Percentiles rank a stretch among this genome's conserved stretches.
Evolutionary conservation across 2,329 filamentous ascomycete genomes (phyloP).

Genomic region (Stylonectria norvegica): DNA sequence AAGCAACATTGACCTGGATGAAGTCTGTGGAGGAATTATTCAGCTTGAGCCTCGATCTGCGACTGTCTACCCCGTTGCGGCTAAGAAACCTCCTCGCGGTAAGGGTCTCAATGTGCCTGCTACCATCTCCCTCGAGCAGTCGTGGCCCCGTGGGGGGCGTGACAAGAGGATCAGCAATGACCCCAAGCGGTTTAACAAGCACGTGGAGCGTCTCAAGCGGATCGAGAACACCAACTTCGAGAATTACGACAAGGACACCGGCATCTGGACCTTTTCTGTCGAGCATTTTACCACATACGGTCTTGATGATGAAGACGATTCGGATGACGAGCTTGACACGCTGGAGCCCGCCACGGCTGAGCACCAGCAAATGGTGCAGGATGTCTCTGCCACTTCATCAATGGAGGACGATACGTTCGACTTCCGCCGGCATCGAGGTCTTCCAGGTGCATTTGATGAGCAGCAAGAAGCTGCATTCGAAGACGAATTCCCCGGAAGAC

Average conservation of each 20-base stretch:
- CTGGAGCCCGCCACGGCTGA: constrained; percentile 19
- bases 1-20: constrained; percentile 71
- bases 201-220: constrained; percentile 74
- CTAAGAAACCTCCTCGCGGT: constrained; percentile 77
- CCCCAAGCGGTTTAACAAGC: constrained; percentile 70
- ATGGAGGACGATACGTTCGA: constrained; percentile 58
- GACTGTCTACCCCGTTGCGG: constrained; percentile 78
- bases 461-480: constrained; percentile 52
- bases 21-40: constrained; percentile 75
- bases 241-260: constrained; percentile 73
- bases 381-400: constrained; percentile 22
- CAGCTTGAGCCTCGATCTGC: constrained; percentile 72
- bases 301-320: constrained; percentile 71
- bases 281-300: constrained; percentile 96
- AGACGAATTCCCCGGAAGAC: constrained; percentile 52
- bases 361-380: constrained; percentile 16
- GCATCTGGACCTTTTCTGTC: constrained; percentile 89
- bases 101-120: constrained; percentile 91
- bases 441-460: constrained; percentile 80
- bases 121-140: constrained; percentile 83
- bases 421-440: constrained; percentile 47
- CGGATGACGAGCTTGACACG: constrained; percentile 48
- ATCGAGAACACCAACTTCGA: constrained; percentile 80
- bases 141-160: constrained; percentile 70
- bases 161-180: constrained; percentile 53